Evolutionary conservation across 139 green algal species (phyloP), one percentile per base, ranked within the genome.

Genomic region (Volvox africanus): DNA sequence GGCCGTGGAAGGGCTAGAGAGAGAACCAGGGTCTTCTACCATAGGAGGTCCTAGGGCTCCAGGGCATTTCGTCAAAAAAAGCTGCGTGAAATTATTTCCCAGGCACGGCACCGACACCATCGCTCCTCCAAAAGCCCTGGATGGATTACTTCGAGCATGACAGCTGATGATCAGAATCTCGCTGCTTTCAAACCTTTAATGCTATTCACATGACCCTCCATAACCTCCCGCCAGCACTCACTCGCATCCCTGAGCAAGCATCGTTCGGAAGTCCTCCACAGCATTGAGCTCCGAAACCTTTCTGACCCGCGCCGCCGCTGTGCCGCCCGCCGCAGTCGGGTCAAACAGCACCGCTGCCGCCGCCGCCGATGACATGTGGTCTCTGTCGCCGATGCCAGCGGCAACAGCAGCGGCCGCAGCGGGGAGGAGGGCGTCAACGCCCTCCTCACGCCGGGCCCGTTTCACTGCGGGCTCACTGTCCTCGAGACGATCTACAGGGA

Each of bases 201-300:
- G 5, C 9, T 14, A 55, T 55, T 9, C 44, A 55, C 9, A 55
- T 55, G 5, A 55, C 9, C 5, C 5, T 55, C 44, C 44, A 55
- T 5, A 5, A 55, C 80, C 80, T 17, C 28, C 12, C 5, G 1
- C 61, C 17, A 44, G 19, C 79, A 65, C 85, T 82, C 69, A 89
- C 85, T 89, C 85, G 2, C 44, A 6, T n/a, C 69, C 85, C 35
- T 82, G 69, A 16, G 37, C 69, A 36, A 89, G 37, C 85, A 89
- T 89, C 17, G 69, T 28, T 26, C 37, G 26, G 44, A 89, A 89
- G 67, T 89, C 85, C 69, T 69, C 85, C 85, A 73, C 36, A n/a
- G 85, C 69, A 0, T 11, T 89, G 28, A 82, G 69, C 69, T 82
- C 69, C 28, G n/a, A 19, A n/a, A 89, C 85, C 1, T 30, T 44